A percentile compares a stretch with the other conserved stretches of the same genome.
Evolutionary conservation across 2,329 filamentous ascomycete species (phyloP).

Genomic region (Colletotrichum siamense): DNA sequence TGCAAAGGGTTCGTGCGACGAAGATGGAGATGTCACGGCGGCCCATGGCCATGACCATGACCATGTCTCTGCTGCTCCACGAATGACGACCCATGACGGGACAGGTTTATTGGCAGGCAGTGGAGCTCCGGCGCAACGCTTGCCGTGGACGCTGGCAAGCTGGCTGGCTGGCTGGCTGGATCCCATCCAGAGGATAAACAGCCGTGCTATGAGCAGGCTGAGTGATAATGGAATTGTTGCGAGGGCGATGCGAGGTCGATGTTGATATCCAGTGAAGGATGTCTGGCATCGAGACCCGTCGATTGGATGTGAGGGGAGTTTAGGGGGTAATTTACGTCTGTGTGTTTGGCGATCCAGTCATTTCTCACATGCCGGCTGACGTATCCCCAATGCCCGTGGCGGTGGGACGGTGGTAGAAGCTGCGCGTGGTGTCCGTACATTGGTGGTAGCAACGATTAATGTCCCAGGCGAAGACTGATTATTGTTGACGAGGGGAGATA

Average conservation of each 20-base stretch:
- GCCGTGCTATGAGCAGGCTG: not conserved
- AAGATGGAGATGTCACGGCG: not conserved
- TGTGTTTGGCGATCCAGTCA: not conserved
- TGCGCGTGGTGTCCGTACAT: not conserved
- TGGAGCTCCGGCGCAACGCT: not conserved
- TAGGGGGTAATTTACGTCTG: not conserved
- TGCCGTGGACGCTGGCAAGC: not conserved
- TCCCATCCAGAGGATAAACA: not conserved
- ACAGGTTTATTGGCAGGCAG: conserved; percentile 2
- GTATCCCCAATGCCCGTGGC: not conserved
- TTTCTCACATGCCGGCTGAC: conserved; percentile 4
- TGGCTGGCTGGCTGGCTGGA: not conserved
- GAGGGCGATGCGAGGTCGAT: not conserved
- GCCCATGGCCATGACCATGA: not conserved
- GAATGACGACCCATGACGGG: not conserved
- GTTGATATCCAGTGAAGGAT: conserved; percentile 2
- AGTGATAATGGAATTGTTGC: not conserved
- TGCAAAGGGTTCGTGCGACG: not conserved
- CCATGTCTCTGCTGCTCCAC: not conserved
- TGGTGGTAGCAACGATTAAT: not conserved
- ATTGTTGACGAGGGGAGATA: not conserved
- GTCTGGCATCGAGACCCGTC: conserved; percentile 2
- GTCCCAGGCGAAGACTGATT: not conserved
- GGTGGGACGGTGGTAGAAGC: not conserved
- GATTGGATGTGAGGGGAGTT: not conserved